phyloP scores from a whole-genome alignment of 495 filamentous ascomycete species.

The Polyplosphaeria fusca region DNA sequence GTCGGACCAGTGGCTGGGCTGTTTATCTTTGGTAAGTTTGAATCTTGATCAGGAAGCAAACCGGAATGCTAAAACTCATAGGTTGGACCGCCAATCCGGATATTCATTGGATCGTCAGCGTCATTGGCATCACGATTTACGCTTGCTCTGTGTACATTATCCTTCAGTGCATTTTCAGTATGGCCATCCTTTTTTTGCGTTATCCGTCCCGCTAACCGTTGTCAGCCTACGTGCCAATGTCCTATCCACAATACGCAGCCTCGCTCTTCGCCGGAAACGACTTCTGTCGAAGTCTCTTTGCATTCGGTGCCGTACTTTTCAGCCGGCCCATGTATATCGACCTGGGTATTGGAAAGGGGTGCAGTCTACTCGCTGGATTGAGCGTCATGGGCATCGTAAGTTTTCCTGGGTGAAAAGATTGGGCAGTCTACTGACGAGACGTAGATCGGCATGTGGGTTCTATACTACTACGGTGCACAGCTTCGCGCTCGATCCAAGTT shows the following conservation, averaged over 20 bases:
- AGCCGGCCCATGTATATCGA: conserved; percentile 53
- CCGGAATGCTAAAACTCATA: neutral
- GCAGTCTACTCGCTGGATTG: conserved; percentile 52
- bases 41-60: neutral
- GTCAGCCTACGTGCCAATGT: conserved; percentile 57
- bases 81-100: conserved; percentile 53
- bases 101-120: conserved; percentile 58
- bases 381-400: conserved; percentile 51
- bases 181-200: conserved; percentile 38
- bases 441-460: conserved; percentile 47
- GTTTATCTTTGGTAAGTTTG: conserved; percentile 46
- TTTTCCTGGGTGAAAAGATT: neutral
- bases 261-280: conserved; percentile 60
- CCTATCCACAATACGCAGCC: conserved; percentile 60
- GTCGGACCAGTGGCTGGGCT: conserved; percentile 55
- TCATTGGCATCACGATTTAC: conserved; percentile 55
- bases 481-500: conserved; percentile 39
- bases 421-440: neutral
- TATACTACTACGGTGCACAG: conserved; percentile 51
- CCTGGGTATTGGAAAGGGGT: conserved; percentile 52
- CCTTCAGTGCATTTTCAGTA: conserved; percentile 31
- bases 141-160: conserved; percentile 37
- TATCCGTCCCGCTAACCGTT: conserved; percentile 47
- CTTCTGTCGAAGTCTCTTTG: conserved; percentile 53
- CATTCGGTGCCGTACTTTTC: conserved; percentile 55